A percentile compares a stretch with the other conserved stretches of the same genome.
These are phyloP conservation scores for Fusarium subglutinans DNA, from an alignment of 2,329 filamentous ascomycete species.

Conservation along the genomic window DNA sequence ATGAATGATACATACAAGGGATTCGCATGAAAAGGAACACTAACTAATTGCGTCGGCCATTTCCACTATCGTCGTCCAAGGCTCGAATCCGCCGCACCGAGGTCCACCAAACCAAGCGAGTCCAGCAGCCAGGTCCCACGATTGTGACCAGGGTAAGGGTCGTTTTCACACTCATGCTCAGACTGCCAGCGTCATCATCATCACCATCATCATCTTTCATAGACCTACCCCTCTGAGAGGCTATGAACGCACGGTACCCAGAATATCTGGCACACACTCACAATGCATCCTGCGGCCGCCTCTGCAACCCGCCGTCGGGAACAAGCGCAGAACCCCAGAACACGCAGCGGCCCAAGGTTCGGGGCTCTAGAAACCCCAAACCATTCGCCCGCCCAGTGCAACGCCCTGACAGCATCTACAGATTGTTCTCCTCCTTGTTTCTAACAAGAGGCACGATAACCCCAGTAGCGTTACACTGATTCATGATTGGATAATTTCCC, in stretches of 20 bases:
- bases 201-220: neutral
- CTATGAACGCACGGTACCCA: neutral
- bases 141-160: conserved; percentile 23
- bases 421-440: conserved; percentile 21
- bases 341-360: conserved; percentile 35
- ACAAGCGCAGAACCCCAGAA: conserved; percentile 49
- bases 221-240: conserved; percentile 8
- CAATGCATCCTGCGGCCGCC: conserved; percentile 51
- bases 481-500: conserved; percentile 16
- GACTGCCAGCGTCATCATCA: conserved; percentile 1
- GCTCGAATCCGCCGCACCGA: conserved; percentile 28
- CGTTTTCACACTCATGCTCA: conserved; percentile 8
- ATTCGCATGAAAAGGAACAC: conserved; percentile 22
- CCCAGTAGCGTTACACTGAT: conserved; percentile 15
- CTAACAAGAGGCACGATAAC: conserved; percentile 4
- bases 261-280: conserved; percentile 36
- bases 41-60: conserved; percentile 36
- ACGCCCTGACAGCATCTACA: conserved; percentile 27
- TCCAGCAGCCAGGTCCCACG: conserved; percentile 12
- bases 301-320: conserved; percentile 51
- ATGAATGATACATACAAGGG: conserved; percentile 35
- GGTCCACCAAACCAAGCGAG: conserved; percentile 21
- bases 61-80: conserved; percentile 28
- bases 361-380: conserved; percentile 29
- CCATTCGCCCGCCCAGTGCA: conserved; percentile 21